Conservation (phyloP, 805 yeast species). For the Zygosaccharomyces bisporus region DNA sequence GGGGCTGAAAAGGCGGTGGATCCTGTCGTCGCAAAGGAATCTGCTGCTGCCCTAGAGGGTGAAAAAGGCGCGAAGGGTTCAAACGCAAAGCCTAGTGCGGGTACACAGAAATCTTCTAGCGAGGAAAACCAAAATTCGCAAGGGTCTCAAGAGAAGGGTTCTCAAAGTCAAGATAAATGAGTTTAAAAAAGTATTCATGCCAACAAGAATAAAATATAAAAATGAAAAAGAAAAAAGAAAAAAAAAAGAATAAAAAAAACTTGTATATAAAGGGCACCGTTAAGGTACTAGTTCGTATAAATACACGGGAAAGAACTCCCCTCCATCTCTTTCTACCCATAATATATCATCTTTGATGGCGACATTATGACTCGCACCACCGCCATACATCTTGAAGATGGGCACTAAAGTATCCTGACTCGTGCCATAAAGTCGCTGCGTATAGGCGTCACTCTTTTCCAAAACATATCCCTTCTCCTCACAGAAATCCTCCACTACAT, state of each 20-base stretch:
- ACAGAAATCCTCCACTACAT: constrained; percentile 64
- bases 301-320: constrained; percentile 10
- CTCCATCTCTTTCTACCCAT: constrained; percentile 40
- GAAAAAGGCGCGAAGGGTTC: no score
- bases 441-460: constrained; percentile 17
- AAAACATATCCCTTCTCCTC: constrained; percentile 42
- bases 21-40: constrained; percentile 30
- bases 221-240: not conserved
- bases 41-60: constrained; percentile 18
- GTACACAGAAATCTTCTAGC: not conserved
- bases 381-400: constrained; percentile 18
- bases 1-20: no score
- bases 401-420: constrained; percentile 22
- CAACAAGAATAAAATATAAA: not conserved
- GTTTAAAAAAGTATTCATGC: no score
- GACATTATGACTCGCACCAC: constrained; percentile 6
- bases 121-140: not conserved
- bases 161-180: not conserved
- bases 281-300: constrained; percentile 11
- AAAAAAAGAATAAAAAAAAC: not conserved
- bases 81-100: no score
- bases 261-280: constrained; percentile 6
- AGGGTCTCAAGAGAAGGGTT: not conserved
- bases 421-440: constrained; percentile 32
- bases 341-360: constrained; percentile 66